A percentile compares a stretch with the other conserved stretches of the same genome.
These are phyloP conservation scores for Corrigiola litoralis DNA, from an alignment of 179 eudicot genomes.

Conservation along the genomic window DNA sequence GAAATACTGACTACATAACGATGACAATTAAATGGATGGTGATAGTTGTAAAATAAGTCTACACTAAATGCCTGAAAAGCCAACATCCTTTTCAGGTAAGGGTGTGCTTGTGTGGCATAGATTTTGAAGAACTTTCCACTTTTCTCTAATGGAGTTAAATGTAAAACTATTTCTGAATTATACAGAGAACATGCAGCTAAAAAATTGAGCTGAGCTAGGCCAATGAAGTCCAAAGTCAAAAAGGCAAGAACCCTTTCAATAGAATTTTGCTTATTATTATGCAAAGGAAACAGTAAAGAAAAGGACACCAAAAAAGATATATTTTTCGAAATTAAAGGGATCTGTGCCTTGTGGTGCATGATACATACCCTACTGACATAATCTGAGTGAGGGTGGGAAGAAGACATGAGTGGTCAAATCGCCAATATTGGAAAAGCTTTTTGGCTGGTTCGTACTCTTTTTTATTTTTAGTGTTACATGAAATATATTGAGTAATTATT, in stretches of 20 bases:
- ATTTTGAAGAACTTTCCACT: not conserved
- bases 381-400: conserved; percentile 15
- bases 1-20: not conserved
- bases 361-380: conserved; percentile 18
- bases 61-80: conserved; percentile 18
- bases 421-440: conserved; percentile 2
- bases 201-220: no score
- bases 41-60: conserved; percentile 20
- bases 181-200: no score
- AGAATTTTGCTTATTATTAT: not conserved
- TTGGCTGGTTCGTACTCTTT: conserved; percentile 5
- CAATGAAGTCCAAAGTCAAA: not conserved
- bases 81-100: conserved; percentile 18
- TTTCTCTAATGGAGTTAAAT: not conserved
- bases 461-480: not conserved
- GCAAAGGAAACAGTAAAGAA: not conserved
- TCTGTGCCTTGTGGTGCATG: conserved; percentile 9
- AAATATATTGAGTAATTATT: conserved; percentile 30
- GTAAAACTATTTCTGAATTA: not conserved
- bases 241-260: not conserved
- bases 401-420: conserved; percentile 35
- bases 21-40: conserved; percentile 18
- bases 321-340: not conserved
- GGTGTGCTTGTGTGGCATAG: conserved; percentile 15
- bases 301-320: not conserved